These are phyloP conservation scores for Blastobotrys indianensis DNA, from an alignment of 1,139 yeast species.

Conservation along the genomic window DNA sequence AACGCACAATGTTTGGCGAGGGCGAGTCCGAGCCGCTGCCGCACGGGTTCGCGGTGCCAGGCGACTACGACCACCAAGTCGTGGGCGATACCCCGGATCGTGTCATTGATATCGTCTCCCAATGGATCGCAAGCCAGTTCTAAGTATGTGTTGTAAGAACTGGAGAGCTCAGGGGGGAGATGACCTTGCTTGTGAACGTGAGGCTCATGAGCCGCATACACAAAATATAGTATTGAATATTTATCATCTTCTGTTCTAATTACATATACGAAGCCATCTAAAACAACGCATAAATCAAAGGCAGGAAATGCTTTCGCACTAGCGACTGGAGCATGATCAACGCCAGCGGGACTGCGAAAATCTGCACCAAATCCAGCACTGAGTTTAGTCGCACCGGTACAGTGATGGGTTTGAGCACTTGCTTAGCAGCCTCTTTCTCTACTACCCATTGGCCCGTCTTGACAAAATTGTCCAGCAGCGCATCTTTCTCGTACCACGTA, in stretches of 20 bases:
- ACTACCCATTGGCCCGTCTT: constrained; percentile 41
- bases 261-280: background rate
- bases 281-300: background rate
- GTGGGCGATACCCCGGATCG: constrained; percentile 33
- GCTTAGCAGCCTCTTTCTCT: constrained; percentile 19
- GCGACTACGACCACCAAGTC: constrained; percentile 32
- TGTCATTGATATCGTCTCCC: constrained; percentile 23
- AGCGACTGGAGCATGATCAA: constrained; percentile 19
- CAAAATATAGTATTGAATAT: background rate
- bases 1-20: constrained; percentile 20
- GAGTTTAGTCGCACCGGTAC: constrained; percentile 25
- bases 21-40: constrained; percentile 28
- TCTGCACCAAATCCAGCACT: constrained; percentile 28
- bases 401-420: constrained; percentile 14
- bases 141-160: constrained; percentile 7
- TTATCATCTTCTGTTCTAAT: background rate
- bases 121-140: constrained; percentile 25
- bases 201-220: constrained; percentile 1
- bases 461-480: constrained; percentile 54
- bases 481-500: constrained; percentile 79
- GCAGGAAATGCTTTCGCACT: constrained; percentile 12
- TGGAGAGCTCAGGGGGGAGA: background rate
- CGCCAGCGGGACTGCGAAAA: constrained; percentile 33
- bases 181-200: background rate
- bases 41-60: constrained; percentile 40